Conservation (phyloP, 2,329 filamentous ascomycete genomes). For the Sordariomycetes sp. region DNA sequence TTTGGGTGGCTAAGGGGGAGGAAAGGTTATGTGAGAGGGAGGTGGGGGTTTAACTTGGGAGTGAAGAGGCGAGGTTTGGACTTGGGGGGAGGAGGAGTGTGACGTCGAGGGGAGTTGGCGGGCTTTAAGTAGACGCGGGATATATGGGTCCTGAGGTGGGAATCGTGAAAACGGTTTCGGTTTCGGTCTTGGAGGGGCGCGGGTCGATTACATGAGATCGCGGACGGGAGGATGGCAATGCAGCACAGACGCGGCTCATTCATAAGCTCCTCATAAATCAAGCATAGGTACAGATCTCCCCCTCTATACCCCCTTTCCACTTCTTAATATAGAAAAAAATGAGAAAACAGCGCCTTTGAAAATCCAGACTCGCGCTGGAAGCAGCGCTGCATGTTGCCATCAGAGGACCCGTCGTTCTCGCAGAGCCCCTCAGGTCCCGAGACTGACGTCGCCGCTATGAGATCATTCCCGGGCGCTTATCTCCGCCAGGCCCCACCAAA, state of each 20-base stretch:
- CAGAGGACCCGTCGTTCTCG: too few species aligned
- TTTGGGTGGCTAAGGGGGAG: neutral
- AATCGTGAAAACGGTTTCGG: too few species aligned
- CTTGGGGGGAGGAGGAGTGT: neutral
- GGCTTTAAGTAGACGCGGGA: neutral
- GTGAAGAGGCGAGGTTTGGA: too few species aligned
- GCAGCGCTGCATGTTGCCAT: too few species aligned
- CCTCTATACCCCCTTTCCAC: too few species aligned
- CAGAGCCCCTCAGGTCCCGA: too few species aligned
- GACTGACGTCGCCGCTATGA: too few species aligned
- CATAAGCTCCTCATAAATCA: neutral
- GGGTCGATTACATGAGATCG: neutral
- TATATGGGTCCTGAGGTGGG: neutral
- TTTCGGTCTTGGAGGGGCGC: neutral
- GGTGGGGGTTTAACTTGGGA: neutral
- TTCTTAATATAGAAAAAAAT: too few species aligned
- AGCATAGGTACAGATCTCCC: too few species aligned
- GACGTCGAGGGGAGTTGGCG: neutral
- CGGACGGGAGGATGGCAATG: neutral
- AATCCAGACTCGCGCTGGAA: too few species aligned
- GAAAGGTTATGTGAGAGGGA: neutral
- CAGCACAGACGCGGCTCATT: neutral
- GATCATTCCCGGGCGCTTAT: too few species aligned
- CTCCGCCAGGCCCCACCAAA: neutral
- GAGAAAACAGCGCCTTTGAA: too few species aligned